Conservation (phyloP, 805 yeast species). For the Candida endomychidarum region DNA sequence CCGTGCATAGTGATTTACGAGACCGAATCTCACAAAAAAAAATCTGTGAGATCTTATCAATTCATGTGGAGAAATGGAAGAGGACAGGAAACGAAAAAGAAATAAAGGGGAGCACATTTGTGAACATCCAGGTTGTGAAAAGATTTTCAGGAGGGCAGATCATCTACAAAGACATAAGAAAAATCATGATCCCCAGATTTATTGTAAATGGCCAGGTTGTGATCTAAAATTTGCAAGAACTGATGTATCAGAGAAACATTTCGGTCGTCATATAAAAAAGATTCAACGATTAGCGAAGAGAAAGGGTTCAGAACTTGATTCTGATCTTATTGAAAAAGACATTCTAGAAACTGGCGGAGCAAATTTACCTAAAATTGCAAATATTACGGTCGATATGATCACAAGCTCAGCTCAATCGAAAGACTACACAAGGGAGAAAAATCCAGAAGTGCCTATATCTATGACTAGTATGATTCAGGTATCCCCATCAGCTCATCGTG, state of each 20-base stretch:
- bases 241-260: constrained; percentile 25
- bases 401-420: background rate
- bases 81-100: constrained; percentile 20
- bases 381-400: background rate
- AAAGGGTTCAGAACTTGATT: background rate
- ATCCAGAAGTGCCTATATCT: background rate
- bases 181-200: constrained; percentile 41
- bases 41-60: constrained; percentile 1
- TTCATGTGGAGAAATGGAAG: constrained; percentile 3
- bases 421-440: constrained; percentile 1
- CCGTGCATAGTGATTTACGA: too few species aligned
- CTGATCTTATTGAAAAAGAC: background rate
- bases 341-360: background rate
- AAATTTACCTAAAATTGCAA: constrained; percentile 1
- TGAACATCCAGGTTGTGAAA: constrained; percentile 48
- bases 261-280: constrained; percentile 17
- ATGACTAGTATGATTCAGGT: background rate
- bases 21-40: background rate
- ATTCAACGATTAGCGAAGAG: background rate
- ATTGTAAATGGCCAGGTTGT: constrained; percentile 22
- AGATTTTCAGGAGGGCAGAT: constrained; percentile 56
- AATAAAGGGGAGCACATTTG: constrained; percentile 29
- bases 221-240: constrained; percentile 18
- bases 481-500: too few species aligned
- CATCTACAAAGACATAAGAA: constrained; percentile 62